Evolutionary conservation across 2,329 filamentous ascomycete species (phyloP), one percentile per base, ranked within the genome.

Genomic region (Didymellaceae sp.): DNA sequence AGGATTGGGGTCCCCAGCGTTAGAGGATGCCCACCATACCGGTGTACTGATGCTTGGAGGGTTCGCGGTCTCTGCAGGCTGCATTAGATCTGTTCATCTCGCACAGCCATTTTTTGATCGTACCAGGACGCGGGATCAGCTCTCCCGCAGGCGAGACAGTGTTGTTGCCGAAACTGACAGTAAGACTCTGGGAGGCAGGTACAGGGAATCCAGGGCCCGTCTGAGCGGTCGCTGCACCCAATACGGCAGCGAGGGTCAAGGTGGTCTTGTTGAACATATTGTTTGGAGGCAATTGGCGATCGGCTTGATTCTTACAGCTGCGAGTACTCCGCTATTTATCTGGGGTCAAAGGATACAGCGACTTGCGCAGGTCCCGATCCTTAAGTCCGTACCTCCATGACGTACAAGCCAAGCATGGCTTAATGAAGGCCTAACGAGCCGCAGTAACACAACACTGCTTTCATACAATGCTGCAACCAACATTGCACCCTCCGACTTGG

Each of bases 131-230:
- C 6, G 70, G 65, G 22, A 73, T 59, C 25, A 64, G 41, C 38
- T 73, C 65, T 32, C 71, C 70, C 10, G 65, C 51, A n/a, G 68
- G 68, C 40, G 60, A 63, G 3, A 73, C 61, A 20, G 58, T 61
- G 38, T 70, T 72, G 26, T 57, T 60, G n/a, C 63, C 68, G 58
- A 63, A 73, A 3, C 54, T 56, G 4, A 72, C 57, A 6, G 53
- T 58, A 16, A 74, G 46, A 16, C 49, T 32, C 7, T 46, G 9
- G n/a, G 40, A 45, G 6, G 52, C 60, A 41, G 48, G 34, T 8
- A 71, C 38, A 5, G 68, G 64, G 34, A 72, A 71, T n/a, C 64
- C 65, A 6, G 69, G 69, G 22, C 65, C 67, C 1, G 59, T 53
- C 22, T 62, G 57, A 30, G 66, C 66, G 10, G n/a, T 46, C 16